Evolutionary conservation across 225 moss, liverwort and hornwort genomes (phyloP), one percentile per base, ranked within the genome.

Genomic region (Thuidium tamariscinum): DNA sequence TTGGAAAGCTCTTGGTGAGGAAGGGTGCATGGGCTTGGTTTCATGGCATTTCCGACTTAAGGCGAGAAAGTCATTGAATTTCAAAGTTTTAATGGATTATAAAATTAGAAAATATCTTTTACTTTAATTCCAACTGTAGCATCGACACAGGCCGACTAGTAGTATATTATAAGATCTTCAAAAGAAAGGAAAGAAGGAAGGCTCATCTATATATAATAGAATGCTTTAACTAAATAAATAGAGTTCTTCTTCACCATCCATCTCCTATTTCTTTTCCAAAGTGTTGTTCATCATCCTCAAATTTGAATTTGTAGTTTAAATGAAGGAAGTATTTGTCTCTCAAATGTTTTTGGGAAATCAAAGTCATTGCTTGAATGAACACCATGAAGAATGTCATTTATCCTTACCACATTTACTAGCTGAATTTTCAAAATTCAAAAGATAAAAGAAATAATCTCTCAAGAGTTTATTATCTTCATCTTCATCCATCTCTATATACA

Each of bases 231-330:
- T 68, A 13, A 10, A 7, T 1, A 23, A 39, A 5, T 23, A 3
- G 9, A 4, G 1, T 68, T 39, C 7, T 2, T 68, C 13, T 3
- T 37, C 0, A 1, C 4, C 2, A 23, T 1, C 5, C 1, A 25
- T 23, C 2, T 13, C 23, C 23, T 68, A 6, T 3, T 39, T 39
- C 2, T 3, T 39, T 10, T 68, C 12, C 0, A 21, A 37, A 66
- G 11, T 37, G 3, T n/a, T n/a, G n/a, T n/a, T 67, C 3, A 3
- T 23, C 39, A 39, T 23, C 23, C 0, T 39, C 21, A 68, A 68
- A 37, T 7, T 67, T 8, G 1, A 0, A 37, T 67, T 22, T 1
- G 1, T 39, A 22, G 13, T 39, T 1, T 1, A 7, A 68, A 69
- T 13, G 41, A 34, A 39, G 14, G 4, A 39, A 8, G 1, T 41